Conservation (phyloP, 2,329 filamentous ascomycete species). For the Fusarium neocosmosporiellum region DNA sequence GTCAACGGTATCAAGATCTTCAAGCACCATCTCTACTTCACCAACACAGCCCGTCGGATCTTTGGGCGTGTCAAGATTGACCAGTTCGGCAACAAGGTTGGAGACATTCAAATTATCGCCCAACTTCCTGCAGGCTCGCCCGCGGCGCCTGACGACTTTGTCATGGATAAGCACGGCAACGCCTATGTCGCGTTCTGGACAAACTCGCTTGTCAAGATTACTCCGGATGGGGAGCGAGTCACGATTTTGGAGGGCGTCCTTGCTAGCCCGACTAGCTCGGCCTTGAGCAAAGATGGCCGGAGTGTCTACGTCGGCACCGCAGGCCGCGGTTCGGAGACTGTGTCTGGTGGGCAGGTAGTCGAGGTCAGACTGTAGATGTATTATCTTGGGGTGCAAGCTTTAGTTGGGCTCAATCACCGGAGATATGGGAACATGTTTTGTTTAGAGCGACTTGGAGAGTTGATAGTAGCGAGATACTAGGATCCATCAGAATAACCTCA, state of each 20-base stretch:
- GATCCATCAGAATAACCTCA: too few species aligned
- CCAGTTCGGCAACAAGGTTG: not conserved
- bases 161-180: not conserved
- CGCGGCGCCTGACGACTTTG: not conserved
- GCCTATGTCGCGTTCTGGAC: constrained; percentile 3
- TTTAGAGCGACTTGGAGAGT: not conserved
- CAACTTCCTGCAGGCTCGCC: not conserved
- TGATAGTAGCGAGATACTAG: not conserved
- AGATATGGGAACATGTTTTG: not conserved
- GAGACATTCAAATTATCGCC: not conserved
- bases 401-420: not conserved
- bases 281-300: not conserved
- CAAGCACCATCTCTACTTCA: constrained; percentile 6
- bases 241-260: not conserved
- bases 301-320: not conserved
- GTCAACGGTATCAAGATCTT: constrained; percentile 10
- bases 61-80: not conserved
- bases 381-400: not conserved
- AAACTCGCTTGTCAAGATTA: not conserved
- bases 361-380: not conserved
- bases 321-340: not conserved
- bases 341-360: constrained; percentile 7
- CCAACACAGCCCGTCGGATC: not conserved
- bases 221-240: not conserved
- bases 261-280: not conserved